A percentile compares a stretch with the other conserved stretches of the same genome.
Conservation (phyloP, 306 rosid species). For the Sicyos baderoa region DNA sequence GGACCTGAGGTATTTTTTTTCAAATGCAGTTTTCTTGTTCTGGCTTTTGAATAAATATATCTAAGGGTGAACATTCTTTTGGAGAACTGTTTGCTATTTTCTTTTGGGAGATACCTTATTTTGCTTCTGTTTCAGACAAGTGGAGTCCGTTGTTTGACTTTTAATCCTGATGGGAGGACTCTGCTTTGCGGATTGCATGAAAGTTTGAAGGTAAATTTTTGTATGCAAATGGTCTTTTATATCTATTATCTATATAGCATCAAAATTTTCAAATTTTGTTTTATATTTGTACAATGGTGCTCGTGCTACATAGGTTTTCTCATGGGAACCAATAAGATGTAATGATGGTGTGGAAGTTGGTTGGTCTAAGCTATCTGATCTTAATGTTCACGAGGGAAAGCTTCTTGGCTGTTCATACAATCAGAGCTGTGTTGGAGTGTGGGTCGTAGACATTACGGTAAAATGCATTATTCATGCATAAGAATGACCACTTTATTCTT, state of each 20-base stretch:
- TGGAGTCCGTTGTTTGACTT: slow-evolving; percentile 90
- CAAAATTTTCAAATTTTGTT: neutral
- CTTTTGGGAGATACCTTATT: slow-evolving; percentile 3
- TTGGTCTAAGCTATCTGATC: slow-evolving; percentile 95
- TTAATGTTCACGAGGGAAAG: slow-evolving; percentile 93
- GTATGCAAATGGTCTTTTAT: neutral
- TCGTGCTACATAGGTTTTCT: slow-evolving; percentile 54
- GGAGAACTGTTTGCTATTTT: neutral
- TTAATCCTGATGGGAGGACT: slow-evolving; percentile 94
- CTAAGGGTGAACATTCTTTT: slow-evolving; percentile 11
- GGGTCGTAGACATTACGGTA: slow-evolving; percentile 99
- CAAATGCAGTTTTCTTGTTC: slow-evolving; percentile 22
- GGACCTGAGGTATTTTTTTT: slow-evolving; percentile 78
- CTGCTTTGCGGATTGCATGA: slow-evolving; percentile 93
- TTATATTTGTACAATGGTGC: slow-evolving; percentile 2
- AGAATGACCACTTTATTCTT: slow-evolving; percentile 16
- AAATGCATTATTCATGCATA: slow-evolving; percentile 19
- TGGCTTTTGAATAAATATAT: slow-evolving; percentile 17
- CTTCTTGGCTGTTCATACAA: slow-evolving; percentile 97
- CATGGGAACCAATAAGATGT: slow-evolving; percentile 94
- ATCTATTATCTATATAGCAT: neutral
- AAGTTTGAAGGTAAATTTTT: slow-evolving; percentile 67
- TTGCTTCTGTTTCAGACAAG: slow-evolving; percentile 48
- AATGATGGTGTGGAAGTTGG: slow-evolving; percentile 92
- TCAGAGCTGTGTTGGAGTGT: slow-evolving; percentile 98